Percentiles rank a stretch among this genome's conserved stretches.
These are phyloP conservation scores for Globisporangium polare DNA, from an alignment of 352 stramenopile species.

Conservation along the genomic window DNA sequence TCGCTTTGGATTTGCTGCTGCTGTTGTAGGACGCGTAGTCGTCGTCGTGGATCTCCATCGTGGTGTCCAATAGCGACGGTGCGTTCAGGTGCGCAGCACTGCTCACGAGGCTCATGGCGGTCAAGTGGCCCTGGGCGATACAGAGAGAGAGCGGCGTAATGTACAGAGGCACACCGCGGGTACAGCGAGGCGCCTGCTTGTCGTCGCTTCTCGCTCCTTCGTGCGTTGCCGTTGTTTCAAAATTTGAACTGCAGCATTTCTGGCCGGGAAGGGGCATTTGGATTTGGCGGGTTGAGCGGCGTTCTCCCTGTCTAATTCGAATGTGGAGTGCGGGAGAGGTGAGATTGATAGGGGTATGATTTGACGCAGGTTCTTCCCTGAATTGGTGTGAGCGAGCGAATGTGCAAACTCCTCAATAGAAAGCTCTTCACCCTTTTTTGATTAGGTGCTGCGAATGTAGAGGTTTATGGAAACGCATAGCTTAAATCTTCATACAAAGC, in stretches of 20 bases:
- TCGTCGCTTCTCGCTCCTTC: neutral
- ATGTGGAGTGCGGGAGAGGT: neutral
- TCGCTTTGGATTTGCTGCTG: conserved; percentile 1
- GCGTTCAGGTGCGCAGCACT: conserved; percentile 3
- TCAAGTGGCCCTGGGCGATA: neutral
- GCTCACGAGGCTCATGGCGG: conserved; percentile 1
- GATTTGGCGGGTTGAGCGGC: neutral
- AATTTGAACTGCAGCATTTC: conserved; percentile 1
- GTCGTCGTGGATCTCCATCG: conserved; percentile 31
- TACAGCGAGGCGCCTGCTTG: neutral
- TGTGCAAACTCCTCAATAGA: neutral
- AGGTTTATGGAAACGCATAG: neutral
- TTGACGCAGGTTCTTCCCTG: neutral
- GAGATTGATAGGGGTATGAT: neutral
- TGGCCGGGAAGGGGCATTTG: neutral
- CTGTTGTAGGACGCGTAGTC: conserved; percentile 3
- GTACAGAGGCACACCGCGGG: neutral
- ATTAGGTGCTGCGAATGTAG: neutral
- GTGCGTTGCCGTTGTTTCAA: neutral
- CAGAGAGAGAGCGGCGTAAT: neutral
- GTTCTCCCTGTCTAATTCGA: neutral
- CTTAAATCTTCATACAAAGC: neutral
- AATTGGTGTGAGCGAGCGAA: neutral
- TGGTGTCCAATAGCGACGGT: conserved; percentile 30
- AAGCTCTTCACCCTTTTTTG: neutral